phyloP scores from a whole-genome alignment of 345 rosid genomes.

The Eucalyptus regnans region DNA sequence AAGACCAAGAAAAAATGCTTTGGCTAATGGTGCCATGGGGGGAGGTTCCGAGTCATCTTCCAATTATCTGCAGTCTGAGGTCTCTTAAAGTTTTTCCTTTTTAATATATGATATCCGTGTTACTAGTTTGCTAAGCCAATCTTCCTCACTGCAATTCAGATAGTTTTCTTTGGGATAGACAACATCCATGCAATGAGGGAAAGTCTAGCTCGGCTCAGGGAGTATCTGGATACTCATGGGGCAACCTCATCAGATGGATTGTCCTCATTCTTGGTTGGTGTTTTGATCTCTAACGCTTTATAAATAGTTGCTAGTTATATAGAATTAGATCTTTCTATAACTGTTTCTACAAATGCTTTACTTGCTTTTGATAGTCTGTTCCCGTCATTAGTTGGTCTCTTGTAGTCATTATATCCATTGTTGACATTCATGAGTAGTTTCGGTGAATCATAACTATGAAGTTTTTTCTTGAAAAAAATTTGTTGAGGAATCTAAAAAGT shows the following conservation, averaged over 20 bases:
- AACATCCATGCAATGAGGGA: conserved; percentile 99
- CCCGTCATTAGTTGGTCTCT: neutral
- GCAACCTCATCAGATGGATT: conserved; percentile 92
- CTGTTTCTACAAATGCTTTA: neutral
- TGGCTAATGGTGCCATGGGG: conserved; percentile 99
- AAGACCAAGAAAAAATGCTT: conserved; percentile 95
- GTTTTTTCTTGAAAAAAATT: neutral
- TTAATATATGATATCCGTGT: neutral
- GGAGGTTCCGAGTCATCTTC: conserved; percentile 99
- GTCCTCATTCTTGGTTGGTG: conserved; percentile 88
- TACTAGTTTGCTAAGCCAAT: neutral
- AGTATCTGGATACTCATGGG: conserved; percentile 94
- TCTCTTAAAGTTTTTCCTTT: conserved; percentile 2
- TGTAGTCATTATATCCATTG: neutral
- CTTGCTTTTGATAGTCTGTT: neutral
- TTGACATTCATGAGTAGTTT: neutral
- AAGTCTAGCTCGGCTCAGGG: conserved; percentile 91
- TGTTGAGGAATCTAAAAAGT: neutral
- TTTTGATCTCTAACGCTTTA: neutral
- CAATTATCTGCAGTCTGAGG: conserved; percentile 93
- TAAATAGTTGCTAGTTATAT: neutral
- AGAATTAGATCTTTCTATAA: neutral
- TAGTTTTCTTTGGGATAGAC: conserved; percentile 97
- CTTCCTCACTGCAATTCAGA: conserved; percentile 21
- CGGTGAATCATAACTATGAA: neutral